Base-by-base conservation (phyloP, 2,329 filamentous ascomycete genomes). In the Didymella pinodella region DNA sequence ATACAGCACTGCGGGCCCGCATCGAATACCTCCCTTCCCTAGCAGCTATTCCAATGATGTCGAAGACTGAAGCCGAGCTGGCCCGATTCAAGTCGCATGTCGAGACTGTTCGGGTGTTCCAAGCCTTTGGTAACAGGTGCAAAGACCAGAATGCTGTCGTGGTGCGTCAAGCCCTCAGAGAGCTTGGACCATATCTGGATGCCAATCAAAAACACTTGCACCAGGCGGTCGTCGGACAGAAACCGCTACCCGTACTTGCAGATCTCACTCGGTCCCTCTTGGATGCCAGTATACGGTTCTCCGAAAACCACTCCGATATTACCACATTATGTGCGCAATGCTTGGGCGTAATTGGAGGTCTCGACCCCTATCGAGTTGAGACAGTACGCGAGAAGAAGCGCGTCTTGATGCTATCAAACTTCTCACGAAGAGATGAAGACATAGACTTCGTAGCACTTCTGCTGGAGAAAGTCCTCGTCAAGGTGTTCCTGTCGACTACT, bases 341-440 rank as follows among this genome's bases (percentile, higher is more conserved):
- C 64, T 83, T 99, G 38, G 96, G 96, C 0, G 83, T 96, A 20
- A 88, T 99, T 52, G 95, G 96, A 7, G 97, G 93, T 65, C 80
- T 99, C 22, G 96, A 99, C 75, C 90, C 94, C 1, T 97, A 96
- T 70, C 88, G 91, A 59, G 86, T 97, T 1, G 95, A 99, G 70
- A 87, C 87, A 0, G 85, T 90, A 11, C 86, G 91, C 57, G 89
- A 91, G 67, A 90, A 92, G 66, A 88, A 86, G 63, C 90, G 92
- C n/a, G 90, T 97, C 52, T 86, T 98, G 25, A 88, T 98, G 48
- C 79, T 93, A 36, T 90, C 91, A 49, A 98, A 99, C 73, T 98
- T 99, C 69, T 86, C 90, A 44, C 85, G 86, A 45, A 83, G 86
- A 16, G 85, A 86, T 49, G 94, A 99, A 74, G 91, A 89, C 0